Base-by-base conservation (phyloP, 306 rosid genomes). In the Spatholobus suberectus region DNA sequence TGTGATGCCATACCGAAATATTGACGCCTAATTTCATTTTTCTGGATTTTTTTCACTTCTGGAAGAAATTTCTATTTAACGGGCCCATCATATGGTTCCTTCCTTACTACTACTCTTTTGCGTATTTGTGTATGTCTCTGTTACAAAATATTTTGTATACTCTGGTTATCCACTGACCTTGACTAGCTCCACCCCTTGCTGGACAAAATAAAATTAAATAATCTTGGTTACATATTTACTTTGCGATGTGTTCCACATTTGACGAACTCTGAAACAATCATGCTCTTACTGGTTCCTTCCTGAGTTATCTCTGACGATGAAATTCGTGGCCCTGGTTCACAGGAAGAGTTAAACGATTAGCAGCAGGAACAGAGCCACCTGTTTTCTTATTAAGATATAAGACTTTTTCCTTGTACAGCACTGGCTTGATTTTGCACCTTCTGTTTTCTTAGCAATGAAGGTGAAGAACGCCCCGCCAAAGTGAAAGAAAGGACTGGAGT, bases 131-230 rank as follows among this genome's bases (percentile, higher is more conserved):
- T 23, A n/a, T n/a, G n/a, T n/a, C n/a, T n/a, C n/a, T n/a, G n/a
- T n/a, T 27, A 32, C 2, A 10, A 6, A 29, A n/a, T 46, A 8
- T 35, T 18, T 1, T 71, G 12, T 55, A 11, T 13, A 52, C 5
- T 26, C 62, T 76, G 46, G 34, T 76, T 69, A 27, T 21, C 27
- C 10, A 72, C 73, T 82, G 84, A 57, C 84, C 32, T 78, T 66
- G 81, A 82, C 81, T 70, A 0, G 7, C 5, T 15, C 35, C 49
- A 71, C 81, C 65, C 20, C 32, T 21, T 23, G 20, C 34, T 24
- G 0, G 5, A 9, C 23, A 58, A 21, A 1, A 3, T 11, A 11
- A 23, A 3, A 23, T 0, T 2, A 54, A 8, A 11, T 57, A 57
- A 57, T 10, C 14, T 9, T 3, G 9, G 4, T 6, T 20, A 21